Base-by-base conservation (phyloP, 768 basidiomycete genomes). In the Calocera cornea region DNA sequence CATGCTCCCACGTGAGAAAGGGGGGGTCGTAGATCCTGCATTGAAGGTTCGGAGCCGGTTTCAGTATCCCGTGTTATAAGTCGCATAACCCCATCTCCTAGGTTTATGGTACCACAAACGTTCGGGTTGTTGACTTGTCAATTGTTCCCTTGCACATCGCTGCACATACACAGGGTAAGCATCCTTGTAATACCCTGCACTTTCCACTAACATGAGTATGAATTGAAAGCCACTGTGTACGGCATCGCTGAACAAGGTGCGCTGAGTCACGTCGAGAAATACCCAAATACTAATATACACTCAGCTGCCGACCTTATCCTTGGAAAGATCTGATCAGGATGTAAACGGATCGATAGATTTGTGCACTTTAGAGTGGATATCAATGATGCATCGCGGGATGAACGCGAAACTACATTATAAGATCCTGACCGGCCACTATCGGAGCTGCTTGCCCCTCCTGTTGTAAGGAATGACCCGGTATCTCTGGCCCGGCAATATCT, bases 1-100 rank as follows among this genome's bases (percentile, higher is more conserved):
- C 0, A 87, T 88, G 86, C 87, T 86, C 72, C 80, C 84, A 1
- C 79, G 81, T 22, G 79, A 81, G 33, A 80, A 81, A 60, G 82
- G 80, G 3, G 87, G 86, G 14, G 87, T 88, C 2, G 84, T 89
- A 8, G 85, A 89, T 71, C 65, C 81, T 33, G 76, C 76, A 19
- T 27, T 60, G 54, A 60, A 60, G 64, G n/a, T n/a, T n/a, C n/a
- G 77, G 77, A 50, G 12, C 49, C 12, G 8, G 49, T n/a, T n/a
- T n/a, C n/a, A n/a, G n/a, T n/a, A n/a, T n/a, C n/a, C n/a, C n/a
- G n/a, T n/a, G n/a, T n/a, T n/a, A n/a, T n/a, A n/a, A n/a, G n/a
- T n/a, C n/a, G n/a, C n/a, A n/a, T n/a, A n/a, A n/a, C n/a, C n/a
- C n/a, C n/a, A n/a, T n/a, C n/a, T n/a, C n/a, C n/a, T 8, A 50